Evolutionary conservation across 2,329 filamentous ascomycete genomes (phyloP), one percentile per base, ranked within the genome.

Genomic region (Botrytis hyacinthi): DNA sequence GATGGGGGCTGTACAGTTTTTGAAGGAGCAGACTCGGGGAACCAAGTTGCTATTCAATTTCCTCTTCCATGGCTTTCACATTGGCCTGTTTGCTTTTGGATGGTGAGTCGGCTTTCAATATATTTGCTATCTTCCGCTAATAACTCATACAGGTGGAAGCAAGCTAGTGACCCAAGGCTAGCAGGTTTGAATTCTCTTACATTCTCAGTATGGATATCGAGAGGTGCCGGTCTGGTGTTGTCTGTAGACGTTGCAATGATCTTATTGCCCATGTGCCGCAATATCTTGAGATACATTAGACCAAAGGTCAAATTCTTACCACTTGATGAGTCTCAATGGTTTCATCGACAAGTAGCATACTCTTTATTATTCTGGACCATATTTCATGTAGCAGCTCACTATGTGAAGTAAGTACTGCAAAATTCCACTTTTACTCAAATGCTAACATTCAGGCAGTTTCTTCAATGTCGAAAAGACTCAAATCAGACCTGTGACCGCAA

Each of bases 301-400:
- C 96, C 96, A 40, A 97, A 97, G 85, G 84, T 97, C 76, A 89
- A 90, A 82, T 97, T 92, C 85, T 82, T 98, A 20, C 96, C 96
- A 8, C 87, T 99, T n/a, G 96, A 99, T 80, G 96, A 99, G 84
- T 97, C 94, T 74, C 88, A 95, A 77, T 99, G 94, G 94, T 97
- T 99, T 83, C 96, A 99, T 85, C 89, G 95, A 76, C 96, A 99
- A 83, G 88, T 97, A 61, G 95, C 96, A 29, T 99, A 99, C 81
- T 87, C 94, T 1, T 86, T 98, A 84, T 86, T 98, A 4, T 81
- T 97, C 72, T 99, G 95, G 83, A 93, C 91, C 42, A 87, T 90
- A 68, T 83, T 93, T 42, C 96, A 99, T 82, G 92, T 91, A 1
- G 81, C 87, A 22, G 90, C 90, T 69, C 96, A 99, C 83, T 99